Evolutionary conservation across 768 basidiomycete species (phyloP).

Genomic region (Serendipita sp.): DNA sequence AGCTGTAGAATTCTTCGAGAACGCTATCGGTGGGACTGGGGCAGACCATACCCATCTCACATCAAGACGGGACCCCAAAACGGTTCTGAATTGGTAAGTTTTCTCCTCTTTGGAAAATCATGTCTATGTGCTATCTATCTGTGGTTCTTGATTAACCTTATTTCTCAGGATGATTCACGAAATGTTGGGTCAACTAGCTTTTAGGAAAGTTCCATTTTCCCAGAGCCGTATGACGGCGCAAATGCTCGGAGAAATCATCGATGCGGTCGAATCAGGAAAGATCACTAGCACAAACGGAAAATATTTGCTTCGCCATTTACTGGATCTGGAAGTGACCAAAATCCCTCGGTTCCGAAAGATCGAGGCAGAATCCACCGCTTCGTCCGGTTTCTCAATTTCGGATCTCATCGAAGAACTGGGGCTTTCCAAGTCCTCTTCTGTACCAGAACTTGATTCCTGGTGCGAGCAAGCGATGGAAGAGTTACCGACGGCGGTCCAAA

Average conservation of each 20-base stretch:
- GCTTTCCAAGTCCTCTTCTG: constrained; percentile 24
- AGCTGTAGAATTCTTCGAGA: constrained; percentile 69
- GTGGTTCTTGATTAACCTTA: background rate
- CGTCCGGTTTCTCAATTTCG: constrained; percentile 10
- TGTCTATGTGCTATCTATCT: background rate
- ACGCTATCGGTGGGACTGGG: constrained; percentile 16
- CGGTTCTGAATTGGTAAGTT: constrained; percentile 70
- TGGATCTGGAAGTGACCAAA: constrained; percentile 27
- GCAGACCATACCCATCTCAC: constrained; percentile 19
- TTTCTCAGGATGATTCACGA: constrained; percentile 70
- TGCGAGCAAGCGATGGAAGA: constrained; percentile 48
- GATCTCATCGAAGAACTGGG: constrained; percentile 34
- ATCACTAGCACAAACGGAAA: constrained; percentile 77
- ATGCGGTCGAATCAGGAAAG: constrained; percentile 44
- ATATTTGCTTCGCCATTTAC: constrained; percentile 52
- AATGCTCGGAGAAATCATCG: constrained; percentile 63
- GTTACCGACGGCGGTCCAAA: constrained; percentile 49
- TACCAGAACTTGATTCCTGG: constrained; percentile 30
- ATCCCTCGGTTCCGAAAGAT: constrained; percentile 12
- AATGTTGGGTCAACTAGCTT: constrained; percentile 58
- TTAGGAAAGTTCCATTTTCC: constrained; percentile 35
- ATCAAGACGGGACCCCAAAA: constrained; percentile 40
- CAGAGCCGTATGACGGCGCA: constrained; percentile 41
- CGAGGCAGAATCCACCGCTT: too few relatives aligned
- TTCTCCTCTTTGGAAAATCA: background rate